A percentile compares a stretch with the other conserved stretches of the same genome.
Conservation (phyloP, 495 filamentous ascomycete species). For the Penicillium pulvis region DNA sequence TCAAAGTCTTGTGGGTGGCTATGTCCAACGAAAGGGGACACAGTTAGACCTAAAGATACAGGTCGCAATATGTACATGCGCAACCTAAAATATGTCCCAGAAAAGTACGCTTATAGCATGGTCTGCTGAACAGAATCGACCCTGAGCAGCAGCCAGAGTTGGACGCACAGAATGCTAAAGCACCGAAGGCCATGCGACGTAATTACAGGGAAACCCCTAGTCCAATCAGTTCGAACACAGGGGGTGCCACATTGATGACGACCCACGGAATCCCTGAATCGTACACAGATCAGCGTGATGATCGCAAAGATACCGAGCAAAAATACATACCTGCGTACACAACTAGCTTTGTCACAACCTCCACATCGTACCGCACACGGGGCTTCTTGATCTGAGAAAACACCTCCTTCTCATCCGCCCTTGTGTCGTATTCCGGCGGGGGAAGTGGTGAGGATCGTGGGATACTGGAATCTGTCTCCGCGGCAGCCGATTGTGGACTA, state of each 20-base stretch:
- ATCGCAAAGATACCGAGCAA: not conserved
- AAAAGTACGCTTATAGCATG: conserved; percentile 16
- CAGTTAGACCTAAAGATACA: conserved; percentile 18
- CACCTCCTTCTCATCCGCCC: conserved; percentile 73
- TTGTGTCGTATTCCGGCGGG: conserved; percentile 33
- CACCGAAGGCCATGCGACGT: conserved; percentile 5
- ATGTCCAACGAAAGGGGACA: not conserved
- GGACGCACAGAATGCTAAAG: not conserved
- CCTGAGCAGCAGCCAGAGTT: conserved; percentile 2
- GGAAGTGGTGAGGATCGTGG: conserved; percentile 32
- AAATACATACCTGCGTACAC: conserved; percentile 80
- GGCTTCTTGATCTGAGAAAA: conserved; percentile 84
- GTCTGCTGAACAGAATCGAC: conserved; percentile 22
- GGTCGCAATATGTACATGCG: conserved; percentile 29
- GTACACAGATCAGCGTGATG: conserved; percentile 3
- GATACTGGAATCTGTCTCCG: conserved; percentile 22
- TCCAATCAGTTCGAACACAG: conserved; percentile 31
- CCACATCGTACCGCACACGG: conserved; percentile 92
- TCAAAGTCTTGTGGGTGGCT: not conserved
- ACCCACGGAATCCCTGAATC: conserved; percentile 35
- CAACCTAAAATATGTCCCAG: conserved; percentile 12
- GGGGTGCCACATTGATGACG: conserved; percentile 35
- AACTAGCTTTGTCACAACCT: conserved; percentile 94
- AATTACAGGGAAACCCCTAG: conserved; percentile 33
- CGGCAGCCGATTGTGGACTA: conserved; percentile 30